Evolutionary conservation across 768 basidiomycete genomes (phyloP).

Genomic region (Tephrocybe rancida): DNA sequence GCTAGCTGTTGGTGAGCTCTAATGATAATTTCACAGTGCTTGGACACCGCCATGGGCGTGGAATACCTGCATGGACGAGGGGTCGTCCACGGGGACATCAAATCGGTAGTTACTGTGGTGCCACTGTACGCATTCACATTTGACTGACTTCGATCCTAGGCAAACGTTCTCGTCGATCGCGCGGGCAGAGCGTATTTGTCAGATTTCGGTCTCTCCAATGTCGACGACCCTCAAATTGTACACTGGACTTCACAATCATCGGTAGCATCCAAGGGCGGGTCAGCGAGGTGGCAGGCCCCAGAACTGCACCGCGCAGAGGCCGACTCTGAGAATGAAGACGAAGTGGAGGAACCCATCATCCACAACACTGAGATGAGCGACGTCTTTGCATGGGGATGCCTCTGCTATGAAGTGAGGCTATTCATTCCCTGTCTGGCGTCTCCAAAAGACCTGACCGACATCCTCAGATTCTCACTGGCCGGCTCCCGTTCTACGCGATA

Average conservation of each 20-base stretch:
- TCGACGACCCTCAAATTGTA: slow-evolving; percentile 19
- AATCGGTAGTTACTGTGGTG: slow-evolving; percentile 19
- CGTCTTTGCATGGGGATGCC: slow-evolving; percentile 27
- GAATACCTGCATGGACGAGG: slow-evolving; percentile 22
- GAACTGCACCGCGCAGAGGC: slow-evolving; percentile 13
- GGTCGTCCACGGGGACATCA: slow-evolving; percentile 30
- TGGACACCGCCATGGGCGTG: slow-evolving; percentile 25
- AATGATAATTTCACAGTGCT: background rate
- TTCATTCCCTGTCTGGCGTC: background rate
- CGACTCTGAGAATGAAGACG: background rate
- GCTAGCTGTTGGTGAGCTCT: background rate
- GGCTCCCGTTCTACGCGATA: background rate
- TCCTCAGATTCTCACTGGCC: background rate
- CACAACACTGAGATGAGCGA: no score
- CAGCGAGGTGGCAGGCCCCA: slow-evolving; percentile 26
- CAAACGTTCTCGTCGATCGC: slow-evolving; percentile 24
- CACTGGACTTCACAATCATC: slow-evolving; percentile 10
- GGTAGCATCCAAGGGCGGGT: slow-evolving; percentile 13
- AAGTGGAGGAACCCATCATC: background rate
- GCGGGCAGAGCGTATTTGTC: slow-evolving; percentile 23
- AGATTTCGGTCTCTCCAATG: slow-evolving; percentile 26
- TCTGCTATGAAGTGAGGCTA: slow-evolving; percentile 26
- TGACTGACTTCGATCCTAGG: slow-evolving; percentile 8
- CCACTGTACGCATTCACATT: background rate
- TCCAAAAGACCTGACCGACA: background rate